Evolutionary conservation across 768 basidiomycete genomes (phyloP), one percentile per base, ranked within the genome.

Genomic region (Thelephora ganbajun): DNA sequence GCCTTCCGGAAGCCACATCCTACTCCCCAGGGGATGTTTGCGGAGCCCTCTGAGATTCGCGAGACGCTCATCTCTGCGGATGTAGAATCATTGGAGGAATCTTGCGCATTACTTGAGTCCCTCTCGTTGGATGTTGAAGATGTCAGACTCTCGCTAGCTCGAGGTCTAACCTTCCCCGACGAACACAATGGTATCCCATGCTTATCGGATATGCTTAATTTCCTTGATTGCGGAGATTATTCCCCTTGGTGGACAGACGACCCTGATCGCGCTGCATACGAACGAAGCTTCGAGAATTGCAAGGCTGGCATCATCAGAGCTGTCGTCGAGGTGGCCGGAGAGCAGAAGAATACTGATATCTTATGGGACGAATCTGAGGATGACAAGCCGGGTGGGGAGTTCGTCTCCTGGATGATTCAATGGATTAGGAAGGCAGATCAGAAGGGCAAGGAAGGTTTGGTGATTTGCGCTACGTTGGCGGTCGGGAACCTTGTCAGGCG

Each of bases 301-400:
- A 93, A 92, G 63, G 83, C 81, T 3, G 88, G 86, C 0, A 67
- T 91, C 7, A 80, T 91, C 61, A 89, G 90, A 56, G 76, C 83
- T 2, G 75, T 92, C 13, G 87, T 93, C 23, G 89, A 90, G 57
- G 77, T 85, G 35, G 77, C 86, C 7, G 88, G 87, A 35, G 84
- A 89, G 58, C 83, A 84, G 52, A 76, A 72, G 53, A 89, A 86
- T 53, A 74, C 74, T 51, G 80, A 87, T 44, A 74, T 80, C 6
- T 66, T 90, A n/a, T 89, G 85, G 79, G 78, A 82, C 53, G 72
- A 76, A 39, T 73, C 69, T 16, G 73, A 77, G 44, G 61, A 67
- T 26, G 66, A 61, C 14, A 61, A 68, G 36, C 78, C 80, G 5
- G 81, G 82, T n/a, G 84, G 84, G 6, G 69, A 68, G 60, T 77